Base-by-base conservation (phyloP, 768 basidiomycete genomes). In the Lactifluus echinatus region DNA sequence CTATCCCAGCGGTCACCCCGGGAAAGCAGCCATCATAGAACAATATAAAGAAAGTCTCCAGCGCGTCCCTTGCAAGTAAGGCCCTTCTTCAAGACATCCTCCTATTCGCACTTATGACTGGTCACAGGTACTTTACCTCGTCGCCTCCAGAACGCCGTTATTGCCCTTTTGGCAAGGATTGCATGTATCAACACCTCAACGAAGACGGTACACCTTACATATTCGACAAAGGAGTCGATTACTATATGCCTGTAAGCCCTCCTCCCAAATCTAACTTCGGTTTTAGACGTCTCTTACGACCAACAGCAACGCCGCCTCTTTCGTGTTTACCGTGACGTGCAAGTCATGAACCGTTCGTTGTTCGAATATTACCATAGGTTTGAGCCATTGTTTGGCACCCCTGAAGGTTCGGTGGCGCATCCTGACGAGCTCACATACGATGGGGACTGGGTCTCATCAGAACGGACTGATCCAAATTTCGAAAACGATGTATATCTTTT, bases 141-240 rank as follows among this genome's bases (percentile, higher is more conserved):
- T 82, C 85, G 3, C 72, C 72, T 37, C 67, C 68, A 8, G 68
- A 70, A 44, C 65, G 72, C 46, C 82, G 83, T 0, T 77, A 78
- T 52, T 92, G 89, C 69, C 89, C 87, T 0, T 92, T 87, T 62
- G 89, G 89, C 42, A 74, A 75, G 47, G 89, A 91, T 57, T 92
- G 89, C 66, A 89, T 92, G 67, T 92, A 89, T 66, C 77, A 81
- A 63, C 89, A 92, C 65, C 63, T 72, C 48, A 83, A 84, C 24
- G 70, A 72, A 0, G 88, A 90, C 62, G 89, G 88, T 11, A 79
- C 85, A 8, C 73, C 74, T 0, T 74, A 80, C 61, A 63, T 78
- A 2, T 86, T 86, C 64, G 63, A 67, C 37, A 70, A 79, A 40
- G 87, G 86, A 6, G 76, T 76, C 21, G 77, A 79, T 33, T 69